Evolutionary conservation across 2,329 filamentous ascomycete species (phyloP), one percentile per base, ranked within the genome.

Genomic region (Colletotrichum eremochloae): DNA sequence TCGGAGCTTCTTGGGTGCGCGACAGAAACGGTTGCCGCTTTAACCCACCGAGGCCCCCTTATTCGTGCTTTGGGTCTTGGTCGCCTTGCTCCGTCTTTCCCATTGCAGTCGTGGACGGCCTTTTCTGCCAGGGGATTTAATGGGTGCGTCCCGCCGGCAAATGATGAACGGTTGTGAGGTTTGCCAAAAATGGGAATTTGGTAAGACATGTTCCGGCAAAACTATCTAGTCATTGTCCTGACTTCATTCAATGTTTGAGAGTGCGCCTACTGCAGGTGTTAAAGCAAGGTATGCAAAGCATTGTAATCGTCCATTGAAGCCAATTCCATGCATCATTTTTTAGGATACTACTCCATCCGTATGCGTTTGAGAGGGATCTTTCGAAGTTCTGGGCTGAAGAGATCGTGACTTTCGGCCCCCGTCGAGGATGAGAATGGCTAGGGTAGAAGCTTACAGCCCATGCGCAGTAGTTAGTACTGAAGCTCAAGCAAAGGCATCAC

Each of bases 1-100:
- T 61, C 40, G 60, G 55, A 65, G 65, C 69, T 69, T 57, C 44
- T 29, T 46, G 12, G 20, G 52, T 7, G 52, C 44, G 60, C 69
- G 70, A 72, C 66, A 61, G 20, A 64, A 70, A 56, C 24, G 29
- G n/a, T 55, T 50, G 70, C 70, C 46, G 70, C 70, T 72, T 72
- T 70, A 60, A 15, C 6, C 1, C 1, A 12, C 4, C 20, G n/a
- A 31, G 15, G 5, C 14, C 31, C 44, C 8, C 20, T 50, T 24
- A 50, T 29, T n/a, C 38, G 31, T 33, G 20, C 53, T 5, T 14
- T 24, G 6, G 14, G 20, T 9, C 31, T 7, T 11, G 24, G 8
- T 11, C 7, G 15, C 29, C 29, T 18, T 20, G 3, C 50, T 18
- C 12, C 12, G 15, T 33, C 24, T 20, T 33, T 8, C 29, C 29